phyloP scores from a whole-genome alignment of 164 flowering plant genomes.

The Stephania yunnanensis region DNA sequence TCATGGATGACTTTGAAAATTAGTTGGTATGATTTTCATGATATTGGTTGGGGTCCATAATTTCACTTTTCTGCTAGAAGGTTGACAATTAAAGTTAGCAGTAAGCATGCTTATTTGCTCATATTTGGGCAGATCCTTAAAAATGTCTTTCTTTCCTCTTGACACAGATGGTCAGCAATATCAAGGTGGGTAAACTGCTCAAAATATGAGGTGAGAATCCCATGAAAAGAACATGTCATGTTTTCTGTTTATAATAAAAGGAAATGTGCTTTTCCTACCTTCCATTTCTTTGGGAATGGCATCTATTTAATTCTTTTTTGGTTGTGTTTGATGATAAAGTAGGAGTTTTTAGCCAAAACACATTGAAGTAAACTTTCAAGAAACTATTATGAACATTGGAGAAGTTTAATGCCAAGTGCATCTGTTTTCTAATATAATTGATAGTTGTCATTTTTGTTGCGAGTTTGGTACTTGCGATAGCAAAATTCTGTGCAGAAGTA shows the following conservation, averaged over 20 bases:
- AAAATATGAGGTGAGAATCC: conserved; percentile 66
- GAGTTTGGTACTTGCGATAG: too few species aligned
- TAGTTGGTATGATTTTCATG: background rate
- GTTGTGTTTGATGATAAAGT: background rate
- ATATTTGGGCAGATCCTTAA: background rate
- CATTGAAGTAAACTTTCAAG: background rate
- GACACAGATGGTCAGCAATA: conserved; percentile 68
- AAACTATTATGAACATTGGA: too few species aligned
- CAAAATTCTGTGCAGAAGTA: too few species aligned
- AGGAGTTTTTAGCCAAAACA: background rate
- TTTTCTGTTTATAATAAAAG: too few species aligned
- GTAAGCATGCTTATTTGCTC: background rate
- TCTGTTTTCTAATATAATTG: too few species aligned
- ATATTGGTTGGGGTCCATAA: background rate
- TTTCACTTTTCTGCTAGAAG: background rate
- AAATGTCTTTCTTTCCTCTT: conserved; percentile 11
- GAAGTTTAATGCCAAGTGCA: too few species aligned
- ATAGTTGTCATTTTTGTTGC: too few species aligned
- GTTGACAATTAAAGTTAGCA: background rate
- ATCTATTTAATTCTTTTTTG: background rate
- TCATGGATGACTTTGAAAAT: background rate
- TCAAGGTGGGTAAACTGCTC: conserved; percentile 81
- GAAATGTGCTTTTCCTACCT: background rate
- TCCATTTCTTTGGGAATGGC: background rate
- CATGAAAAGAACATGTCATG: background rate